These are phyloP conservation scores for Candida verbasci DNA, from an alignment of 805 yeast genomes.

Conservation along the genomic window DNA sequence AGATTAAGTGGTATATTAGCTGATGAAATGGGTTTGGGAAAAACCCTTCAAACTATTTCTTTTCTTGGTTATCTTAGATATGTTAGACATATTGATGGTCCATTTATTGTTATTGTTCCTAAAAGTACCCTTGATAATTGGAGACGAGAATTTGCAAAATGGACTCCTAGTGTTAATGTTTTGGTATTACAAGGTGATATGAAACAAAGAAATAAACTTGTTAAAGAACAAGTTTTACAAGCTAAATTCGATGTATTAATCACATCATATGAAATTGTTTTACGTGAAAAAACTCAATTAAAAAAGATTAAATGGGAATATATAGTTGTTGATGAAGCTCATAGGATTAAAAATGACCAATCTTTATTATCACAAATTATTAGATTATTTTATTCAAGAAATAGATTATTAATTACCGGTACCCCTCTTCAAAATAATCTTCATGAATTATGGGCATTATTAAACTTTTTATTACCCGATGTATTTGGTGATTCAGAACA, in stretches of 20 bases:
- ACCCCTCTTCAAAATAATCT: constrained; percentile 93
- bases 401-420: constrained; percentile 86
- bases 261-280: constrained; percentile 90
- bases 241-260: constrained; percentile 87
- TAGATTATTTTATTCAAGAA: constrained; percentile 78
- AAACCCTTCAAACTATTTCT: constrained; percentile 90
- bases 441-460: constrained; percentile 94
- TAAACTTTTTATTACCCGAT: constrained; percentile 88
- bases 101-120: constrained; percentile 88
- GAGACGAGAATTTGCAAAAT: constrained; percentile 88
- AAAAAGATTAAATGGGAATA: constrained; percentile 91
- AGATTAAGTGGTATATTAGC: constrained; percentile 90
- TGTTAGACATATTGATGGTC: constrained; percentile 76
- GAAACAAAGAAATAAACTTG: constrained; percentile 63
- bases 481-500: constrained; percentile 88
- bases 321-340: constrained; percentile 93
- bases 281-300: constrained; percentile 77
- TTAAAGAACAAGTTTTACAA: constrained; percentile 54
- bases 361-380: constrained; percentile 90
- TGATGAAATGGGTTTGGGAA: constrained; percentile 98
- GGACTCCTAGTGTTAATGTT: constrained; percentile 94
- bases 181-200: constrained; percentile 86
- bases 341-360: constrained; percentile 92
- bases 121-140: constrained; percentile 95
- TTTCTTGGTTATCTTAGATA: constrained; percentile 86